phyloP scores from a whole-genome alignment of 371 early-diverging fungal genomes.

The Parasitella parasitica region DNA sequence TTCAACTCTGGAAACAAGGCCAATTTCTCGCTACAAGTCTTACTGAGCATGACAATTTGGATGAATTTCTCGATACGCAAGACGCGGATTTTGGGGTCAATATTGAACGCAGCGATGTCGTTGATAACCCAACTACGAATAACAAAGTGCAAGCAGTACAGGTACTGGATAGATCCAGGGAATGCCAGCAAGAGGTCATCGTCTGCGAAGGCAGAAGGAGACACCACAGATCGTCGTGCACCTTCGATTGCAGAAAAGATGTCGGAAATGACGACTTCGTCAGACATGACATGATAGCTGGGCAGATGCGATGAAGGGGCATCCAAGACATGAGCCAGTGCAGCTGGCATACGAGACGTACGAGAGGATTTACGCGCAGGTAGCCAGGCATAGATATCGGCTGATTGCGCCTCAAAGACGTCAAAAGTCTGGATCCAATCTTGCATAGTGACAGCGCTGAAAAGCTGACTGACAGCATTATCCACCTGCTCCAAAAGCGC shows the following conservation, averaged over 20 bases:
- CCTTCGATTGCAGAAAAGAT: slow-evolving; percentile 66
- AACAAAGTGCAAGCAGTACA: slow-evolving; percentile 69
- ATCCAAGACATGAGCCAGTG: slow-evolving; percentile 28
- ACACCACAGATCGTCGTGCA: slow-evolving; percentile 41
- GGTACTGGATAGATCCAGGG: slow-evolving; percentile 69
- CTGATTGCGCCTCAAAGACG: slow-evolving; percentile 70
- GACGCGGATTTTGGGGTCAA: slow-evolving; percentile 55
- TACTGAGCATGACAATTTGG: slow-evolving; percentile 58
- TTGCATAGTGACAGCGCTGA: slow-evolving; percentile 61
- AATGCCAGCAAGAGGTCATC: slow-evolving; percentile 58
- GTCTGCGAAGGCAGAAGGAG: slow-evolving; percentile 38
- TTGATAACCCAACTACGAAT: slow-evolving; percentile 75
- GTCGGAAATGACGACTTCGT: slow-evolving; percentile 66
- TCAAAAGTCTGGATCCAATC: slow-evolving; percentile 78
- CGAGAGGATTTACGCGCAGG: slow-evolving; percentile 55
- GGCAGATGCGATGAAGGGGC: slow-evolving; percentile 30
- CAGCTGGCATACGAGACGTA: slow-evolving; percentile 41
- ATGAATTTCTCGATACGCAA: slow-evolving; percentile 66
- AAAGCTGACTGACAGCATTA: slow-evolving; percentile 37
- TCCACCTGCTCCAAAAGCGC: slow-evolving; percentile 40
- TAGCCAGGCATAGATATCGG: slow-evolving; percentile 73
- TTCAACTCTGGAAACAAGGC: slow-evolving; percentile 35
- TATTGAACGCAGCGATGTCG: slow-evolving; percentile 54
- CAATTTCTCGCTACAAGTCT: slow-evolving; percentile 39
- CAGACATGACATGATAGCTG: slow-evolving; percentile 26